These are phyloP conservation scores for Grosmannia serpens DNA, from an alignment of 2,329 filamentous ascomycete genomes.

Conservation along the genomic window DNA sequence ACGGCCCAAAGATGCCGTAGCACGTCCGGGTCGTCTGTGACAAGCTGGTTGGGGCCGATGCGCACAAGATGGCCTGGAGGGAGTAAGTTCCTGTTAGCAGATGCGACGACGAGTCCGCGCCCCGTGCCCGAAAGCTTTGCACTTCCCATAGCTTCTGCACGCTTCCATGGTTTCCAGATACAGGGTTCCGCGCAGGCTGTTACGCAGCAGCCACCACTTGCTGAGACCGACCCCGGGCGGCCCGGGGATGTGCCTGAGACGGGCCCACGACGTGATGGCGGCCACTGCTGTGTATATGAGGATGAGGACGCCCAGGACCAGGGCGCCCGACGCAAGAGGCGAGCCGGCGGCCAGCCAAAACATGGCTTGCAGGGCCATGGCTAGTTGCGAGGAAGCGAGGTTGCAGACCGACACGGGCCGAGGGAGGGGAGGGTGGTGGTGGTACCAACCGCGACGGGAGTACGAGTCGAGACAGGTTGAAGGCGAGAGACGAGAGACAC, in stretches of 20 bases:
- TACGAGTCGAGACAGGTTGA: neutral
- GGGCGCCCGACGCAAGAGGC: neutral
- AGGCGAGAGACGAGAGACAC: neutral
- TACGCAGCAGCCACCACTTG: constrained; percentile 20
- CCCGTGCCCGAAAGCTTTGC: neutral
- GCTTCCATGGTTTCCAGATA: constrained; percentile 16
- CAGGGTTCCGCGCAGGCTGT: constrained; percentile 17
- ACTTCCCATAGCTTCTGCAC: constrained; percentile 16
- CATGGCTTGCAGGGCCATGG: neutral
- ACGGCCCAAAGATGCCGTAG: constrained; percentile 21
- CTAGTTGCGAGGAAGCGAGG: neutral
- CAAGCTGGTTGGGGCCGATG: constrained; percentile 17
- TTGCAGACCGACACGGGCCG: neutral
- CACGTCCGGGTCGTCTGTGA: constrained; percentile 17
- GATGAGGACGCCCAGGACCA: neutral
- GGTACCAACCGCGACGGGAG: neutral
- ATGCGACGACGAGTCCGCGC: neutral
- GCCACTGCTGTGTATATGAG: constrained; percentile 10
- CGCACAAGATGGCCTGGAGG: constrained; percentile 14
- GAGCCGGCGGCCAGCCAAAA: neutral
- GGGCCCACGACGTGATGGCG: constrained; percentile 14
- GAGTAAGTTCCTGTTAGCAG: too few relatives aligned
- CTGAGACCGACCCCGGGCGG: constrained; percentile 14
- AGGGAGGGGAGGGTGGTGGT: neutral
- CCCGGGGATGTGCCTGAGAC: constrained; percentile 17